Evolutionary conservation across 2,329 filamentous ascomycete species (phyloP).

Genomic region (Massarina eburnea): DNA sequence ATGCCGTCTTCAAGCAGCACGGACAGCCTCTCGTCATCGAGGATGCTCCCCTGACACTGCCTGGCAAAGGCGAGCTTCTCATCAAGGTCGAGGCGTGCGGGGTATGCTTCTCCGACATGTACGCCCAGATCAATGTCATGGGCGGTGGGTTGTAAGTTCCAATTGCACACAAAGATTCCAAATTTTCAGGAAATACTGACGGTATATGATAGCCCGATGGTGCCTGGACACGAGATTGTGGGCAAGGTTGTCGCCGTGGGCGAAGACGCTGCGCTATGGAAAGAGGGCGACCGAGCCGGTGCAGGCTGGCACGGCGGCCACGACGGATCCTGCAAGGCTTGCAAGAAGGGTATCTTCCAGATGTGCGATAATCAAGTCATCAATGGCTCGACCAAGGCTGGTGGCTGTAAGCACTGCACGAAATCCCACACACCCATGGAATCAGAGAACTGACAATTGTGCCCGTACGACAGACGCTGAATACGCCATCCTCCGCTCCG

Average conservation of each 20-base stretch:
- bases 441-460: neutral
- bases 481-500: conserved; percentile 58
- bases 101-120: conserved; percentile 64
- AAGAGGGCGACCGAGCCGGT: conserved; percentile 65
- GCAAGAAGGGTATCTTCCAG: conserved; percentile 62
- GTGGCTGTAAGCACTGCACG: conserved; percentile 28
- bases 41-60: conserved; percentile 28
- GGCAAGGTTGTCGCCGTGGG: conserved; percentile 65
- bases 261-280: conserved; percentile 56
- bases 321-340: conserved; percentile 59
- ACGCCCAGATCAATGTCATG: conserved; percentile 1
- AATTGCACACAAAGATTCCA: neutral
- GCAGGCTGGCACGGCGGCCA: conserved; percentile 67
- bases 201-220: conserved; percentile 39
- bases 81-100: conserved; percentile 70
- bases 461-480: conserved; percentile 47
- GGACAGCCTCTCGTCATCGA: conserved; percentile 1
- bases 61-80: conserved; percentile 60
- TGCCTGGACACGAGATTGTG: conserved; percentile 69
- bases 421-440: neutral
- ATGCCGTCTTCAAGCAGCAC: neutral
- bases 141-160: neutral
- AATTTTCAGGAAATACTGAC: conserved; percentile 28
- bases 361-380: conserved; percentile 62
- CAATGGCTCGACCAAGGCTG: conserved; percentile 65